Percentiles rank a stretch among this genome's conserved stretches.
These are phyloP conservation scores for Phytophthora agathidicida DNA, from an alignment of 352 stramenopile species.

Conservation along the genomic window DNA sequence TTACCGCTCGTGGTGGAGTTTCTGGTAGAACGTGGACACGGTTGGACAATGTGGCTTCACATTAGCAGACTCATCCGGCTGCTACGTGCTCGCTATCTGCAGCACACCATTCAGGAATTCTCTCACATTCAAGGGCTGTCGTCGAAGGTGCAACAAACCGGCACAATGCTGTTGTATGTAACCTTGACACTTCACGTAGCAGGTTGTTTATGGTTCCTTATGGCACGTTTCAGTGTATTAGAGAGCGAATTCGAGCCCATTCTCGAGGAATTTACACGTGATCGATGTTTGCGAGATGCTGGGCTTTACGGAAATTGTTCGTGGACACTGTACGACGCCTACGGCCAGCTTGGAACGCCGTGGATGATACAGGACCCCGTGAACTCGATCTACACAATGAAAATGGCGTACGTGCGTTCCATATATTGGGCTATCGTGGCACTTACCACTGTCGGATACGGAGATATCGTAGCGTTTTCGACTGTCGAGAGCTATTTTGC, in stretches of 20 bases:
- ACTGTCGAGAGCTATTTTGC: slow-evolving; percentile 75
- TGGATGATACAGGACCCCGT: slow-evolving; percentile 40
- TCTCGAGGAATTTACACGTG: slow-evolving; percentile 38
- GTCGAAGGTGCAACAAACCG: slow-evolving; percentile 62
- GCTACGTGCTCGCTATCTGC: slow-evolving; percentile 57
- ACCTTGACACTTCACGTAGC: slow-evolving; percentile 65
- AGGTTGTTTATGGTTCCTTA: slow-evolving; percentile 79
- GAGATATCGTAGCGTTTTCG: slow-evolving; percentile 78
- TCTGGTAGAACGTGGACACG: slow-evolving; percentile 15
- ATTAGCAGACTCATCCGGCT: slow-evolving; percentile 56
- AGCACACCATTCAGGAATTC: slow-evolving; percentile 59
- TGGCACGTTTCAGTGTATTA: slow-evolving; percentile 62
- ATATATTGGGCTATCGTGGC: slow-evolving; percentile 81
- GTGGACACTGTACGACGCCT: slow-evolving; percentile 73
- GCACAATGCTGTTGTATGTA: slow-evolving; percentile 70
- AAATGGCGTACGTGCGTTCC: slow-evolving; percentile 71
- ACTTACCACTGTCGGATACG: slow-evolving; percentile 79
- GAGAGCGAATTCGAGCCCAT: slow-evolving; percentile 35
- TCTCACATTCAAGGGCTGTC: slow-evolving; percentile 54
- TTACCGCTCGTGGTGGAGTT: slow-evolving; percentile 63
- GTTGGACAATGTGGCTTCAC: slow-evolving; percentile 46
- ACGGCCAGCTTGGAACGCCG: slow-evolving; percentile 59
- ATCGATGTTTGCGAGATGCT: slow-evolving; percentile 51
- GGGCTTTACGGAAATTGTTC: slow-evolving; percentile 68
- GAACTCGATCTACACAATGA: slow-evolving; percentile 48